phyloP scores from a whole-genome alignment of 2,329 filamentous ascomycete genomes.

The Paracoccidioides lutzii region DNA sequence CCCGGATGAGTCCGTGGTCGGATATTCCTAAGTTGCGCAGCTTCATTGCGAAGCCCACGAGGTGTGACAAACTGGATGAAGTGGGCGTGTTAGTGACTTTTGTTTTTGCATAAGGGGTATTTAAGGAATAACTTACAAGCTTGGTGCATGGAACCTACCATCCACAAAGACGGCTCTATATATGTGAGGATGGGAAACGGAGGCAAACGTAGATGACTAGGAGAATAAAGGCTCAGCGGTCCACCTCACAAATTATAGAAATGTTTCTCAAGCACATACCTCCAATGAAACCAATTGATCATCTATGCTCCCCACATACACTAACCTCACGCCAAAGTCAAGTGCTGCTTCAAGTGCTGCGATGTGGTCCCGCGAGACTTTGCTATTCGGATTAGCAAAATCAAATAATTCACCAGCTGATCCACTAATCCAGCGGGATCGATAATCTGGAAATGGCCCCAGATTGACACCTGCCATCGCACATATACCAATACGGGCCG shows the following conservation, averaged over 20 bases:
- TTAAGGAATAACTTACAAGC: constrained; percentile 49
- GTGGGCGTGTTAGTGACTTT: background rate
- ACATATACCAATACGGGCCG: constrained; percentile 70
- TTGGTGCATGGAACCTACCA: constrained; percentile 77
- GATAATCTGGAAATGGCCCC: constrained; percentile 85
- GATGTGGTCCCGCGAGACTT: constrained; percentile 71
- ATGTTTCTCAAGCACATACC: constrained; percentile 31
- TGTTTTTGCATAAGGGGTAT: background rate
- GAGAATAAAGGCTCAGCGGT: background rate
- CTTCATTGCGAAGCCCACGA: constrained; percentile 87
- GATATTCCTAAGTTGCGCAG: constrained; percentile 84
- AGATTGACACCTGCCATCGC: constrained; percentile 84
- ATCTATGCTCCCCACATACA: constrained; percentile 88
- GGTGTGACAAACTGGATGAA: constrained; percentile 54
- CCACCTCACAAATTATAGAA: background rate
- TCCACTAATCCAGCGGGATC: constrained; percentile 75
- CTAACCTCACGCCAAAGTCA: constrained; percentile 66
- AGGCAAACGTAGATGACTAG: constrained; percentile 72
- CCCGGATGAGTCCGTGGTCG: constrained; percentile 85
- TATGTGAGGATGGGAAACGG: constrained; percentile 79
- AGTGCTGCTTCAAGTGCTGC: constrained; percentile 61
- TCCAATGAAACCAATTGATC: constrained; percentile 92
- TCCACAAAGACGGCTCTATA: constrained; percentile 95
- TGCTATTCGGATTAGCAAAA: constrained; percentile 69
- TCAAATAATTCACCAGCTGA: constrained; percentile 92